Evolutionary conservation across 305 asterid genomes (phyloP).

Genomic region (Ruellia speciosa): DNA sequence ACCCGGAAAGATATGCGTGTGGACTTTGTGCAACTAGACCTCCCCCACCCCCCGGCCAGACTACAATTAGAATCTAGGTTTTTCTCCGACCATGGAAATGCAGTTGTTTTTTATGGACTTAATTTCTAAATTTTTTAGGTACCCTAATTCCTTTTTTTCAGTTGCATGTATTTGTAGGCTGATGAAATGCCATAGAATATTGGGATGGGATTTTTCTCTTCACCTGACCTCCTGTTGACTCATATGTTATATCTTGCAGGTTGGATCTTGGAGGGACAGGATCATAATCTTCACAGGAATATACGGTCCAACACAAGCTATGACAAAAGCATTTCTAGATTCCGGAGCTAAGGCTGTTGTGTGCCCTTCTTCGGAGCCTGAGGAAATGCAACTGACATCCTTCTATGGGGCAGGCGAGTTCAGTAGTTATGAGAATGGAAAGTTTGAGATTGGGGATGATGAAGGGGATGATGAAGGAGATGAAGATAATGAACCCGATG

Average conservation of each 20-base stretch:
- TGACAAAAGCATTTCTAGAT: constrained; percentile 83
- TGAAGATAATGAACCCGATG: constrained; percentile 55
- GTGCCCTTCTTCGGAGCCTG: constrained; percentile 88
- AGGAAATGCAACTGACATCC: constrained; percentile 64
- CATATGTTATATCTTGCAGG: constrained; percentile 32
- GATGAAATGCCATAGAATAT: no score
- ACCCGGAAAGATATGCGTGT: no score
- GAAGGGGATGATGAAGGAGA: constrained; percentile 40
- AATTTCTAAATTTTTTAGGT: no score
- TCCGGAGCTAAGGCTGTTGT: constrained; percentile 97
- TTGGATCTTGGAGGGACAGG: constrained; percentile 97
- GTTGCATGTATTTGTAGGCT: no score
- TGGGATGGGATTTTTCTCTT: no score
- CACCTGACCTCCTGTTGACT: neutral
- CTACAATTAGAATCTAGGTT: no score
- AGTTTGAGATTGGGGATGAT: constrained; percentile 89
- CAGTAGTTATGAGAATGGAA: constrained; percentile 63
- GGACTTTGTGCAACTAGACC: no score
- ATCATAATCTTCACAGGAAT: constrained; percentile 81
- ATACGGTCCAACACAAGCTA: constrained; percentile 72
- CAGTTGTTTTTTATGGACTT: no score
- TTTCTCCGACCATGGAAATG: no score
- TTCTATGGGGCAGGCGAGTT: constrained; percentile 75
- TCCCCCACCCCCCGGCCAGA: no score
- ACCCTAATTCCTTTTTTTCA: no score